Percentiles rank a stretch among this genome's conserved stretches.
Evolutionary conservation across 371 early-diverging fungal genomes (phyloP).

Genomic region (Encephalitozoon romaleae): DNA sequence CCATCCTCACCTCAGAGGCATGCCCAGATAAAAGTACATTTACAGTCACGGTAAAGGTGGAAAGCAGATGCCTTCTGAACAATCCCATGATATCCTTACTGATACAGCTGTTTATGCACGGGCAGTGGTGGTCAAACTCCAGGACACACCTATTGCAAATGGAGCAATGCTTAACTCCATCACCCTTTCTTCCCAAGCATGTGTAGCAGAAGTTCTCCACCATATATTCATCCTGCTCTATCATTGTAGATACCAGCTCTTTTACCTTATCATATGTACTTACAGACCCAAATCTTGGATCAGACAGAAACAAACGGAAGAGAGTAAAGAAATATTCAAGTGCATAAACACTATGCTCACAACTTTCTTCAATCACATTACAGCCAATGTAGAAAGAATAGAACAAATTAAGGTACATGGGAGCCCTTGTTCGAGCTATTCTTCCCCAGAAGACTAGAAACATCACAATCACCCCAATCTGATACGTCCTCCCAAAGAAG

Average conservation of each 20-base stretch:
- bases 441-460: not conserved
- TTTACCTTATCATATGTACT: not conserved
- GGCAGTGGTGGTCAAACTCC: constrained; percentile 33
- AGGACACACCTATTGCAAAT: constrained; percentile 28
- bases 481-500: not conserved
- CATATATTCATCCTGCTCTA: constrained; percentile 5
- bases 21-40: not conserved
- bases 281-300: not conserved
- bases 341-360: not conserved
- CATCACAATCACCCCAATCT: not conserved
- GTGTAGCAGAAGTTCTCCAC: constrained; percentile 32
- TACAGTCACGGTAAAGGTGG: not conserved
- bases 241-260: not conserved
- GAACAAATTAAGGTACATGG: constrained; percentile 16
- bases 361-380: not conserved
- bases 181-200: constrained; percentile 17
- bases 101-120: constrained; percentile 34
- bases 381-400: constrained; percentile 6
- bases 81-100: not conserved
- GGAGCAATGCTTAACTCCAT: constrained; percentile 26
- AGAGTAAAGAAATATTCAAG: not conserved
- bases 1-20: not conserved
- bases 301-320: not conserved
- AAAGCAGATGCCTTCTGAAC: not conserved
- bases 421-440: not conserved